phyloP scores from a whole-genome alignment of 163 green algal genomes.

The Chloromonas sp. region DNA sequence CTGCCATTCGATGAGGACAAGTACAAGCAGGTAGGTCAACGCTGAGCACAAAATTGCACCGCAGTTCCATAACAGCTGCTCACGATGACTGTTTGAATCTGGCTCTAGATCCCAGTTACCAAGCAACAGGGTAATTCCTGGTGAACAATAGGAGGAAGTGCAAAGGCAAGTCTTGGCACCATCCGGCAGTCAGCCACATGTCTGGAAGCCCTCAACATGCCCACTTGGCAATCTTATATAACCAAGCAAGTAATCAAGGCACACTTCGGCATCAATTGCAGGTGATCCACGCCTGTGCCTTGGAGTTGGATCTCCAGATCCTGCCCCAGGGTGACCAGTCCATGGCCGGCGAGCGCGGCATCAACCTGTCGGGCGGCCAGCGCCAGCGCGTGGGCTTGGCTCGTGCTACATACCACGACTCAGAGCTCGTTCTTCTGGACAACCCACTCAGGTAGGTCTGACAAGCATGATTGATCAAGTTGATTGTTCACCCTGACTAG shows the following conservation, averaged over 20 bases:
- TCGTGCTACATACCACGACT: conserved; percentile 51
- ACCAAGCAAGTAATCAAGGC: neutral
- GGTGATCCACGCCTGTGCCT: conserved; percentile 22
- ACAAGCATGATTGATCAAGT: neutral
- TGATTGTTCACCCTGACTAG: too few relatives aligned
- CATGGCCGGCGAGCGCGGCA: conserved; percentile 56
- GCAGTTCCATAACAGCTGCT: too few relatives aligned
- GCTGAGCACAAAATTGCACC: neutral
- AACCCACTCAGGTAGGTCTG: conserved; percentile 43
- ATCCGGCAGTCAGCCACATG: too few relatives aligned
- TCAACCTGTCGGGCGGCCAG: conserved; percentile 67
- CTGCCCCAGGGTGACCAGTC: conserved; percentile 26
- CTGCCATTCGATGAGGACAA: conserved; percentile 35
- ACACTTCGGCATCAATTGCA: neutral
- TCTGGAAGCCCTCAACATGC: too few relatives aligned
- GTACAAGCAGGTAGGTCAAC: conserved; percentile 29
- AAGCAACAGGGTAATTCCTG: too few relatives aligned
- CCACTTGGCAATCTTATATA: neutral
- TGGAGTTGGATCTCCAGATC: conserved; percentile 40
- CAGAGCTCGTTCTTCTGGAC: conserved; percentile 52
- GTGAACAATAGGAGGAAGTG: too few relatives aligned
- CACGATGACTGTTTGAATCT: too few relatives aligned
- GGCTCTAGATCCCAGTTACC: too few relatives aligned
- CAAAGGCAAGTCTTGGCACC: too few relatives aligned
- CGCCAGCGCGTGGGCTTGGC: conserved; percentile 59